Conservation (phyloP, 2,329 filamentous ascomycete species). For the Trichophyton rubrum region DNA sequence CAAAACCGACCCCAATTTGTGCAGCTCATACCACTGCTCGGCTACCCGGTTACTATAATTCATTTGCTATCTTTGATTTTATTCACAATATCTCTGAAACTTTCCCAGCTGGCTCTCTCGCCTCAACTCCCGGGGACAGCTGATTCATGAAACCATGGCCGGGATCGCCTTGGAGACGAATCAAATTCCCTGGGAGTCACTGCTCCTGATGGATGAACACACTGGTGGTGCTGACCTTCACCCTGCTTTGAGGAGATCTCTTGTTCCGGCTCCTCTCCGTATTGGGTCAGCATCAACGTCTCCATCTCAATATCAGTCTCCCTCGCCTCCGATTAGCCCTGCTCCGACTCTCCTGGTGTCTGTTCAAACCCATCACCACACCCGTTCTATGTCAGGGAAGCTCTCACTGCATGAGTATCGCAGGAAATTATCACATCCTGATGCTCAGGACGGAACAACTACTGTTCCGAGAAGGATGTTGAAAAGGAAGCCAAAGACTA, state of each 20-base stretch:
- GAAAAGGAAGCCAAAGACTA: constrained; percentile 14
- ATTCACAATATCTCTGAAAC: background rate
- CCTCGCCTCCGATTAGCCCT: constrained; percentile 12
- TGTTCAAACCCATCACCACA: background rate
- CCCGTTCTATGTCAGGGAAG: constrained; percentile 4
- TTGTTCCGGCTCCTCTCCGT: constrained; percentile 8
- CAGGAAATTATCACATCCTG: constrained; percentile 11
- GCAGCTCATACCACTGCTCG: background rate
- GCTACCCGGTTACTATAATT: background rate
- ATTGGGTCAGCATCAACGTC: constrained; percentile 1
- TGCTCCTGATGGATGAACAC: background rate
- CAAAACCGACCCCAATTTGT: background rate
- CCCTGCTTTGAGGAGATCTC: background rate
- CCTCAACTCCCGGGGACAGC: background rate
- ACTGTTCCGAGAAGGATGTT: constrained; percentile 10
- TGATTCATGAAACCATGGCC: background rate
- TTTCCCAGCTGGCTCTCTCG: background rate
- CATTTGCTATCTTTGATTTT: background rate
- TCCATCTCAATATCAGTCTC: constrained; percentile 1
- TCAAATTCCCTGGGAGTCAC: constrained; percentile 1
- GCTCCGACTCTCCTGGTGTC: constrained; percentile 12
- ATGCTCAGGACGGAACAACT: constrained; percentile 1
- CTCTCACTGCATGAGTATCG: constrained; percentile 15
- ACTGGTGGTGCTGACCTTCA: background rate
- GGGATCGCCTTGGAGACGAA: background rate